Base-by-base conservation (phyloP, 768 basidiomycete genomes). In the Termitomyces sp. region DNA sequence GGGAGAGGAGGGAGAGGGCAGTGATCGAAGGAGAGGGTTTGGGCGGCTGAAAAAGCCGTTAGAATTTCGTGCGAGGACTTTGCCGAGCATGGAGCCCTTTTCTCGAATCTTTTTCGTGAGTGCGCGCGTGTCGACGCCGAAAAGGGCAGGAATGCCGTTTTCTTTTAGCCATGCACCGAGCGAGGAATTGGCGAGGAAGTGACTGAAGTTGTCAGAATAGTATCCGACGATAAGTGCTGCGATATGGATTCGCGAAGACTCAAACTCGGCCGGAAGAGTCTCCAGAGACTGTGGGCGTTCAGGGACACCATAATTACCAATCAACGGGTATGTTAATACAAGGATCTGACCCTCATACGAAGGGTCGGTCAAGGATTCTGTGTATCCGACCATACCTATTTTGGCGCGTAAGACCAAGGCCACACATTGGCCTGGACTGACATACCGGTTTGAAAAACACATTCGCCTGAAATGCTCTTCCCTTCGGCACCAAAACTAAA, bases 331-430 rank as follows among this genome's bases (percentile, higher is more conserved):
- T 2, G 97, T 98, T 62, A 98, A 80, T 60, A 99, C 85, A 56
- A 99, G 87, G 67, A 99, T 98, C 72, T 98, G 97, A 35, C 94
- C 93, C 70, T 96, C 87, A 72, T 99, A 99, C 2, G 96, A 98
- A 19, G 97, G 97, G 70, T 98, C 97, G 44, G 97, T 99, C 62
- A 98, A 76, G 19, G 96, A 98, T 66, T 98, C 97, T 37, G 93
- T 93, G 71, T 99, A 99, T 30, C 97, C 97, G 54, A 98, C 94
- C 96, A 99, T 98, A 54, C 97, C 97, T 99, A 65, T 53, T 52
- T 52, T 37, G 34, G 42, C 34, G 44, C 47, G 53, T 57, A 51
- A 58, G 50, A 51, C 24, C 54, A 56, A 56, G 42, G 49, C 52
- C 45, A 15, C 10, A 34, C 40, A 46, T n/a, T 41, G 35, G 34